Evolutionary conservation across 1,139 yeast genomes (phyloP).

Genomic region (Candida sp.): DNA sequence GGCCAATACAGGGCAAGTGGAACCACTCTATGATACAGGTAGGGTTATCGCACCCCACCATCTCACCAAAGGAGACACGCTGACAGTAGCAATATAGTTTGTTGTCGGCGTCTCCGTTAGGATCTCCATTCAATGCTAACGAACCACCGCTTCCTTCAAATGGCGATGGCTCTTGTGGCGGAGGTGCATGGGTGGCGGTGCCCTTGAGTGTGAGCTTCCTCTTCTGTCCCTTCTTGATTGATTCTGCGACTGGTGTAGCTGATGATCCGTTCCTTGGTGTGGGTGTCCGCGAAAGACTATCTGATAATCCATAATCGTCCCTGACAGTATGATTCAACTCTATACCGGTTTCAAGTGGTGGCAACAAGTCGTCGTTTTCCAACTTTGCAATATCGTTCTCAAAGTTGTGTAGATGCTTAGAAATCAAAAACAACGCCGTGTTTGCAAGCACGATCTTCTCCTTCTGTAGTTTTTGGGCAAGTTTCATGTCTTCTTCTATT

Average conservation of each 20-base stretch:
- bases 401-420: constrained; percentile 74
- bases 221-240: constrained; percentile 29
- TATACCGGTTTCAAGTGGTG: constrained; percentile 47
- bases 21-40: constrained; percentile 90
- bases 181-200: constrained; percentile 2
- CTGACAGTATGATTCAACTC: constrained; percentile 18
- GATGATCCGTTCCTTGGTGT: constrained; percentile 32
- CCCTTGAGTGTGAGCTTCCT: constrained; percentile 23
- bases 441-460: constrained; percentile 84
- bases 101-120: constrained; percentile 62
- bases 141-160: constrained; percentile 17
- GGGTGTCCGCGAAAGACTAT: constrained; percentile 33
- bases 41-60: constrained; percentile 91
- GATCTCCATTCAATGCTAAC: constrained; percentile 15
- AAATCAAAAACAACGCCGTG: constrained; percentile 76
- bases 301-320: constrained; percentile 22
- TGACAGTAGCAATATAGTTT: constrained; percentile 83
- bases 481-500: constrained; percentile 70
- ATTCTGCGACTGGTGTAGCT: constrained; percentile 4
- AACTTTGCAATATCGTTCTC: constrained; percentile 78
- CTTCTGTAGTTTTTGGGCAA: constrained; percentile 65
- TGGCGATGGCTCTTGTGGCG: constrained; percentile 15
- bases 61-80: constrained; percentile 85
- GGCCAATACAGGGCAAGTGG: constrained; percentile 85
- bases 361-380: constrained; percentile 80